These are phyloP conservation scores for Gossypium schwendimanii DNA, from an alignment of 441 rosid genomes.

Conservation along the genomic window DNA sequence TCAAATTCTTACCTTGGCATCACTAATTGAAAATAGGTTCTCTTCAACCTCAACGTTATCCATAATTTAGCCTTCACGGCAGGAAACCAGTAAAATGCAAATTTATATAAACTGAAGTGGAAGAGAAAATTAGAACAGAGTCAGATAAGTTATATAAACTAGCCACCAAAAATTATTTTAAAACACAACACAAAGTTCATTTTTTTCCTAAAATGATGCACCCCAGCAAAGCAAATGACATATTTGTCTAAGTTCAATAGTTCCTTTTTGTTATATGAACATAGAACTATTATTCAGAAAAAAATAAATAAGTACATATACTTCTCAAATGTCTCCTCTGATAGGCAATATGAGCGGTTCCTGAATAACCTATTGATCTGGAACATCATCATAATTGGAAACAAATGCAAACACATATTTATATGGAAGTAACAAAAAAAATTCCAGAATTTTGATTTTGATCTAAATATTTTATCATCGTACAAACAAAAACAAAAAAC, in stretches of 20 bases:
- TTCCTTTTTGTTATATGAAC: not conserved
- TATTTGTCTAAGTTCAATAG: not conserved
- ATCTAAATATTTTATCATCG: slow-evolving; percentile 31
- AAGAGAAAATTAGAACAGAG: slow-evolving; percentile 14
- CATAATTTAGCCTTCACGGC: slow-evolving; percentile 47
- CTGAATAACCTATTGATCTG: slow-evolving; percentile 10
- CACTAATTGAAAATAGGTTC: slow-evolving; percentile 77
- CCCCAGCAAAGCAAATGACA: not conserved
- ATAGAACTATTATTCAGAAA: not conserved
- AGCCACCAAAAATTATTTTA: not conserved
- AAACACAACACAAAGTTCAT: not conserved
- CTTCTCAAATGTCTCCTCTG: not conserved
- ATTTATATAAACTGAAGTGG: slow-evolving; percentile 33
- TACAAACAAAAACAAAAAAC: slow-evolving; percentile 14
- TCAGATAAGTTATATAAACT: slow-evolving; percentile 13
- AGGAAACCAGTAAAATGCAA: slow-evolving; percentile 20
- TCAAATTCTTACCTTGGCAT: slow-evolving; percentile 74
- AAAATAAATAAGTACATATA: not conserved
- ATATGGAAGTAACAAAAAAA: not conserved
- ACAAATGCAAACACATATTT: not conserved
- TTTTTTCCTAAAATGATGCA: not conserved
- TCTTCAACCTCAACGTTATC: slow-evolving; percentile 84
- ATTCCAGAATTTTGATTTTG: slow-evolving; percentile 2
- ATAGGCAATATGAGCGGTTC: slow-evolving; percentile 3
- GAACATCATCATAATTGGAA: not conserved